Percentiles rank a stretch among this genome's conserved stretches.
phyloP scores from a whole-genome alignment of 1,284 basidiomycete genomes.

The Sanghuangporus baumii region DNA sequence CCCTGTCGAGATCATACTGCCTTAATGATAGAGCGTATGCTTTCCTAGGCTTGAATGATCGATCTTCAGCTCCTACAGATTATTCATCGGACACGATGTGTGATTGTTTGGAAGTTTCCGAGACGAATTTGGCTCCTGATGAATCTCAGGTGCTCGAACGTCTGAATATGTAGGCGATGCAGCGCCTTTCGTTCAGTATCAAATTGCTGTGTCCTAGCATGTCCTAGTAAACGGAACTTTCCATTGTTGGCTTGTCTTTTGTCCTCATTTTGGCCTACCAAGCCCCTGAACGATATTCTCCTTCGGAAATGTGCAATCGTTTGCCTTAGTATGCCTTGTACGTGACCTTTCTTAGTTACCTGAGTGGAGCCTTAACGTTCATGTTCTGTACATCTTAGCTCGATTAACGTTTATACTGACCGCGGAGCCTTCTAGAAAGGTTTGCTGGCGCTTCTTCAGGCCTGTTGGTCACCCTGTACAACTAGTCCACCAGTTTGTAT shows the following conservation, averaged over 20 bases:
- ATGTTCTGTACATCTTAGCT: background rate
- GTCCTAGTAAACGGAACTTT: constrained; percentile 3
- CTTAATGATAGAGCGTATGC: constrained; percentile 1
- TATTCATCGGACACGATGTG: too few species aligned
- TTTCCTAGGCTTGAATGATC: background rate
- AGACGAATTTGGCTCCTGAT: background rate
- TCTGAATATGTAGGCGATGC: background rate
- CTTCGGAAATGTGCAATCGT: background rate
- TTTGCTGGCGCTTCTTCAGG: too few species aligned
- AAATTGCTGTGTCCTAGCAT: constrained; percentile 2
- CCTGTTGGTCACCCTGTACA: background rate
- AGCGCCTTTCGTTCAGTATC: background rate
- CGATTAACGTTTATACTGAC: background rate
- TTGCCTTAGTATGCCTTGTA: background rate
- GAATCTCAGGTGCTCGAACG: background rate
- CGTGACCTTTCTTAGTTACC: background rate
- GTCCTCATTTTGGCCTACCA: background rate
- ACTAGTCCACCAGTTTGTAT: background rate
- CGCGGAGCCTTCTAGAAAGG: background rate
- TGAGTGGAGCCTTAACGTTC: background rate
- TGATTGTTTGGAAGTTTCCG: background rate
- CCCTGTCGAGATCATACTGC: background rate
- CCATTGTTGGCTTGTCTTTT: background rate
- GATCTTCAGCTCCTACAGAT: background rate
- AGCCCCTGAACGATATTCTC: background rate